A percentile compares a stretch with the other conserved stretches of the same genome.
These are phyloP conservation scores for Blepharisma japonicum DNA, from an alignment of 73 alveolate species.

Conservation along the genomic window DNA sequence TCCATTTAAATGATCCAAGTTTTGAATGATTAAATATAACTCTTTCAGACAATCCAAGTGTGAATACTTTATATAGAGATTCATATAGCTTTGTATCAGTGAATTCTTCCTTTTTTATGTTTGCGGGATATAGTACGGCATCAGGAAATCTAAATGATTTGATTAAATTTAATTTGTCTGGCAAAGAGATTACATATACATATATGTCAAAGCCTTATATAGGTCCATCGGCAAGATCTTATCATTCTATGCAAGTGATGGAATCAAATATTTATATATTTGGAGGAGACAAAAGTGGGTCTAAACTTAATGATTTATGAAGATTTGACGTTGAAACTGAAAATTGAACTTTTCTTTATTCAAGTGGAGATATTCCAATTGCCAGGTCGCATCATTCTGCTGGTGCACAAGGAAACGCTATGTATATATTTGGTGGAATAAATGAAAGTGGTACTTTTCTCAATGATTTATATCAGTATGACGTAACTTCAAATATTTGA, in stretches of 20 bases:
- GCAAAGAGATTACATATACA: not conserved
- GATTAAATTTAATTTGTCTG: not conserved
- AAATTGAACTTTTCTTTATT: not conserved
- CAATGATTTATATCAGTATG: not conserved
- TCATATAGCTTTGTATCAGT: not conserved
- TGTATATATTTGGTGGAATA: not conserved
- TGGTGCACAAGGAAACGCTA: not conserved
- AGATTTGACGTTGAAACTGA: slow-evolving; percentile 3
- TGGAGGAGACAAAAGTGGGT: not conserved
- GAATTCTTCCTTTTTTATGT: not conserved
- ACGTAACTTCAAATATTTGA: not conserved
- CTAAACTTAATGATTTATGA: not conserved
- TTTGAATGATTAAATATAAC: not conserved
- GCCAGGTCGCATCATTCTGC: not conserved
- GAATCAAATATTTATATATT: not conserved
- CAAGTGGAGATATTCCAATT: not conserved
- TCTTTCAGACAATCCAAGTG: not conserved
- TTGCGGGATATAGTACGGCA: not conserved
- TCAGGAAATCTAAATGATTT: not conserved
- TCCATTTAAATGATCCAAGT: not conserved
- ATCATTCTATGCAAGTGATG: not conserved
- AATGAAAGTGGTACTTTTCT: not conserved
- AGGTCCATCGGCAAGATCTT: not conserved
- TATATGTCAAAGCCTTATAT: not conserved
- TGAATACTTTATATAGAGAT: not conserved